Percentiles rank a stretch among this genome's conserved stretches.
phyloP scores from a whole-genome alignment of 192 early-diverging fungal genomes.

The Helicostylum pulchrum region DNA sequence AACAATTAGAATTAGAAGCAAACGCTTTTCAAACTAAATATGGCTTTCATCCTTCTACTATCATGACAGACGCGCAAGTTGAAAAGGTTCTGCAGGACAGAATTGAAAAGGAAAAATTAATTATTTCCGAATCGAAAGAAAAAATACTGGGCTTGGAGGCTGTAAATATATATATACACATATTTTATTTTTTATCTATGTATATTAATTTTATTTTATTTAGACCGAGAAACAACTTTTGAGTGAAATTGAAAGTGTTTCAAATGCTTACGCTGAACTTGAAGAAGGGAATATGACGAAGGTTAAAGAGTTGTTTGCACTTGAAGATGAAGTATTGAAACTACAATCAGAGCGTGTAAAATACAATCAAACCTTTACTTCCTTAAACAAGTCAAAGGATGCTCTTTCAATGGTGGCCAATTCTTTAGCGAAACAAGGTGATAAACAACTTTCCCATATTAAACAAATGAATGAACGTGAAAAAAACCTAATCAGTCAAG shows the following conservation, averaged over 20 bases:
- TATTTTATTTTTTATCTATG: not conserved
- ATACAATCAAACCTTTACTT: constrained; percentile 73
- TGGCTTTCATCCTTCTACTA: constrained; percentile 11
- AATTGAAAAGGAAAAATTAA: constrained; percentile 9
- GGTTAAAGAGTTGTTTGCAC: constrained; percentile 5
- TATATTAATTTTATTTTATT: not conserved
- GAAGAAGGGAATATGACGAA: constrained; percentile 20
- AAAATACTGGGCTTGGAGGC: constrained; percentile 11
- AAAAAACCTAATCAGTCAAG: constrained; percentile 55
- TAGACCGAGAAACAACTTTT: constrained; percentile 23
- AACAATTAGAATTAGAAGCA: not conserved
- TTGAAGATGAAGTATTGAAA: constrained; percentile 20
- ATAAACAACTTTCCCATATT: constrained; percentile 87
- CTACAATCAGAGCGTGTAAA: constrained; percentile 58
- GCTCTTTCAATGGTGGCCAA: constrained; percentile 64
- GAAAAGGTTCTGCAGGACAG: constrained; percentile 21
- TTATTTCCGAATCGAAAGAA: not conserved
- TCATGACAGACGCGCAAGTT: constrained; percentile 3
- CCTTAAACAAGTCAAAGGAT: constrained; percentile 75
- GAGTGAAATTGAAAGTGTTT: constrained; percentile 19
- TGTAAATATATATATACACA: not conserved
- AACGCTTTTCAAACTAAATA: constrained; percentile 12
- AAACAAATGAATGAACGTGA: constrained; percentile 79
- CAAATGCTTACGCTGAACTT: constrained; percentile 14
- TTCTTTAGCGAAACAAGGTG: constrained; percentile 74